These are phyloP conservation scores for Suhomyces chickasaworum DNA, from an alignment of 1,139 yeast species.

Conservation along the genomic window DNA sequence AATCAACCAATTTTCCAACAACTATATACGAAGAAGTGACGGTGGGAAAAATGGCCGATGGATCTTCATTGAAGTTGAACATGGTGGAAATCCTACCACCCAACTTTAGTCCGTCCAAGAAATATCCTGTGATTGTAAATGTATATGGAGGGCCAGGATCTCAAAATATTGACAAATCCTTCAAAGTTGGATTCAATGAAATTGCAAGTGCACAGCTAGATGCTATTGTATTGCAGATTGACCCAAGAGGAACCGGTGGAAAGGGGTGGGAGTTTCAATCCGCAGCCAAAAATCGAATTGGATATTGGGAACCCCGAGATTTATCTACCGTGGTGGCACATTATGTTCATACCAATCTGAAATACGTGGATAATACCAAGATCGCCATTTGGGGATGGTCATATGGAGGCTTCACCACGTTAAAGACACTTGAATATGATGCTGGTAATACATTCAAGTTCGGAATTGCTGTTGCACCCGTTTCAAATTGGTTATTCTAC, in stretches of 20 bases:
- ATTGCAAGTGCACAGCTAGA: constrained; percentile 67
- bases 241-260: constrained; percentile 94
- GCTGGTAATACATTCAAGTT: constrained; percentile 66
- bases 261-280: constrained; percentile 78
- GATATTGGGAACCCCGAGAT: constrained; percentile 88
- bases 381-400: constrained; percentile 99
- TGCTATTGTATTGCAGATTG: constrained; percentile 78
- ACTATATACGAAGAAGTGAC: constrained; percentile 50
- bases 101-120: constrained; percentile 54
- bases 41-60: constrained; percentile 43
- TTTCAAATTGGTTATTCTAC: constrained; percentile 77
- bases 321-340: constrained; percentile 64
- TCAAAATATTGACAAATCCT: constrained; percentile 61
- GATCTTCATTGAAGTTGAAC: constrained; percentile 53
- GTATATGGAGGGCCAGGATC: constrained; percentile 97
- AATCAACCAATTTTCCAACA: constrained; percentile 56
- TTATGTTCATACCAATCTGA: constrained; percentile 54
- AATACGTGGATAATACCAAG: constrained; percentile 57
- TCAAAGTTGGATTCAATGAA: constrained; percentile 65
- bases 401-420: constrained; percentile 79
- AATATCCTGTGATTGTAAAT: constrained; percentile 79
- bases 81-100: constrained; percentile 78
- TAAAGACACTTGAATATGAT: constrained; percentile 75
- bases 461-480: constrained; percentile 91
- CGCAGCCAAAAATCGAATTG: constrained; percentile 69